Evolutionary conservation across 148 eudicot genomes (phyloP), one percentile per base, ranked within the genome.

Genomic region (Amaranthus hypochondriacus): DNA sequence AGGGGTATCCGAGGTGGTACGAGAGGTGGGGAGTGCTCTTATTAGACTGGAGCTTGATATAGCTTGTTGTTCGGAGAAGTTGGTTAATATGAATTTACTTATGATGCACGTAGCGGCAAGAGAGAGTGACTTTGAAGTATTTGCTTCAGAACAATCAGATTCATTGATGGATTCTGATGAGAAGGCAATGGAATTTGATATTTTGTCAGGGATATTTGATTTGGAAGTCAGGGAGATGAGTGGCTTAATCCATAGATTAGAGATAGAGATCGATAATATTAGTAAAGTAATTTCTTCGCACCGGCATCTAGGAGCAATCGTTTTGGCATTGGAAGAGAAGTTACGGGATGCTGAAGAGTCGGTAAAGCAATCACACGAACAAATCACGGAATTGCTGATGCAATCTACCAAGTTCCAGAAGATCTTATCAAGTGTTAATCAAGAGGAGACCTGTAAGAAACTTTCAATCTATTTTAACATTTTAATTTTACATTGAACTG

Each of bases 61-160:
- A 80, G 91, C 96, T 9, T 80, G 86, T 82, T 79, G 84, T 71
- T 79, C 87, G 53, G 99, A 96, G 80, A 96, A 90, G 81, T 83
- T 92, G 77, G 84, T 81, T 74, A 96, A 92, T 82, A 84, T 96
- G 80, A 85, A 84, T 81, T 64, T 89, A 66, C 86, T 92, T 15
- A 88, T 89, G 81, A 78, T 92, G 90, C 92, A 87, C 71, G 92
- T 96, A 76, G 89, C 88, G 47, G 83, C 83, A 28, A 96, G 88
- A 73, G 99, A 90, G 82, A 82, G 78, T 78, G 93, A 92, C 73
- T 86, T 89, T 78, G 99, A 92, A 87, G 84, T 89, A 57, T 89
- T 86, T 78, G 73, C 76, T 59, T 69, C 66, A 10, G 90, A 75
- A 53, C 75, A 80, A 69, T 91, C 85, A 47, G 76, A 79, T 42